A percentile compares a stretch with the other conserved stretches of the same genome.
Conservation (phyloP, 2,329 filamentous ascomycete genomes). For the Fusarium sp. region DNA sequence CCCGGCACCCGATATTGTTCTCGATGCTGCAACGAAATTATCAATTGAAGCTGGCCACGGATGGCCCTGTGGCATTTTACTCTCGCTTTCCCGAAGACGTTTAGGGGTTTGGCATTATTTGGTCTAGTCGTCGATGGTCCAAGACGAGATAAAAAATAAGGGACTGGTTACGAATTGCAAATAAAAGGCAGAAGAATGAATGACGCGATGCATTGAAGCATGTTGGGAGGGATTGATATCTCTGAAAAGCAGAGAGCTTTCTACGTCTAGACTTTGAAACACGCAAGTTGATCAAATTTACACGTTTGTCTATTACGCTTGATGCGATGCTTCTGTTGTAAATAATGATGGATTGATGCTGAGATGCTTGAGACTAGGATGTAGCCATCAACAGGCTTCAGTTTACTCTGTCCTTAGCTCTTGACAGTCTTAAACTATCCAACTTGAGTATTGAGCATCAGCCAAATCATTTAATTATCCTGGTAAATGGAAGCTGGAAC, state of each 20-base stretch:
- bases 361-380: not conserved
- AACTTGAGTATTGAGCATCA: not conserved
- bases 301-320: constrained; percentile 3
- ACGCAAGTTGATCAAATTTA: constrained; percentile 41
- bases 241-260: constrained; percentile 31
- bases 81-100: constrained; percentile 46
- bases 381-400: not conserved
- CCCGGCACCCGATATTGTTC: constrained; percentile 43
- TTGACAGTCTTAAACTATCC: not conserved
- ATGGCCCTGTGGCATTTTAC: constrained; percentile 47
- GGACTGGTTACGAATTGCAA: constrained; percentile 40
- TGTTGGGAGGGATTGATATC: constrained; percentile 18
- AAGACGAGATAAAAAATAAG: constrained; percentile 43
- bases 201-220: constrained; percentile 34
- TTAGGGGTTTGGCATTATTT: constrained; percentile 42
- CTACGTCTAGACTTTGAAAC: constrained; percentile 37
- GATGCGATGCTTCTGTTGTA: not conserved
- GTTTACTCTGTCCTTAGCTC: not conserved
- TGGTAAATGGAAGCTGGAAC: not conserved
- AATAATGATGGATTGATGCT: not conserved
- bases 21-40: constrained; percentile 47
- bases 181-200: constrained; percentile 40
- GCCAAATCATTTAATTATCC: not conserved
- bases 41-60: constrained; percentile 49
- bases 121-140: constrained; percentile 41